Evolutionary conservation across 192 early-diverging fungal species (phyloP).

Genomic region (Pilaira anomala): DNA sequence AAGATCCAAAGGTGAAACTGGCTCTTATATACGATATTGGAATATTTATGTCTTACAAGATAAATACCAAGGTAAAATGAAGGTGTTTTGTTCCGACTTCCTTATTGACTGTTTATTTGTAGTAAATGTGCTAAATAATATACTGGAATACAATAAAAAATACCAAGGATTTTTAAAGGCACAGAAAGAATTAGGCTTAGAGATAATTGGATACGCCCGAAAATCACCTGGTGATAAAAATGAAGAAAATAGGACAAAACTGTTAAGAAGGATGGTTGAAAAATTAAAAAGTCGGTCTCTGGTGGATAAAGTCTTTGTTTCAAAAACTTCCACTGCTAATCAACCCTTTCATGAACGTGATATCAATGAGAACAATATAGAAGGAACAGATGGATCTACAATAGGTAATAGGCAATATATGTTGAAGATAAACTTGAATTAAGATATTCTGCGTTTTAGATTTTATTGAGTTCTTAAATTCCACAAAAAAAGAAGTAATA

Average conservation of each 20-base stretch:
- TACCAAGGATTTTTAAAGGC: not conserved
- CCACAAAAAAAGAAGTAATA: constrained; percentile 9
- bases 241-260: constrained; percentile 1
- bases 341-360: constrained; percentile 4
- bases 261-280: constrained; percentile 5
- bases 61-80: constrained; percentile 5
- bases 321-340: constrained; percentile 1
- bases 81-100: constrained; percentile 6
- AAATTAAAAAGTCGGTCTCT: constrained; percentile 2
- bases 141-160: constrained; percentile 7
- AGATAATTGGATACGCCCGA: not conserved
- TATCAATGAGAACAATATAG: not conserved
- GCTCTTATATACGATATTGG: not conserved
- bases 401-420: constrained; percentile 9
- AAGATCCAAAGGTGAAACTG: not conserved
- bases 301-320: constrained; percentile 7
- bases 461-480: constrained; percentile 10
- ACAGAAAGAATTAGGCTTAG: constrained; percentile 1
- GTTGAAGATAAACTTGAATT: constrained; percentile 16
- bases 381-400: constrained; percentile 7
- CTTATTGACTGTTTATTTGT: constrained; percentile 11
- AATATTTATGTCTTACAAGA: constrained; percentile 5
- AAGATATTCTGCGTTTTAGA: constrained; percentile 17
- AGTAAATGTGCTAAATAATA: not conserved
- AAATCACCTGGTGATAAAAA: constrained; percentile 6